Evolutionary conservation across 805 yeast genomes (phyloP), one percentile per base, ranked within the genome.

Genomic region (Metschnikowia cerradonensis): DNA sequence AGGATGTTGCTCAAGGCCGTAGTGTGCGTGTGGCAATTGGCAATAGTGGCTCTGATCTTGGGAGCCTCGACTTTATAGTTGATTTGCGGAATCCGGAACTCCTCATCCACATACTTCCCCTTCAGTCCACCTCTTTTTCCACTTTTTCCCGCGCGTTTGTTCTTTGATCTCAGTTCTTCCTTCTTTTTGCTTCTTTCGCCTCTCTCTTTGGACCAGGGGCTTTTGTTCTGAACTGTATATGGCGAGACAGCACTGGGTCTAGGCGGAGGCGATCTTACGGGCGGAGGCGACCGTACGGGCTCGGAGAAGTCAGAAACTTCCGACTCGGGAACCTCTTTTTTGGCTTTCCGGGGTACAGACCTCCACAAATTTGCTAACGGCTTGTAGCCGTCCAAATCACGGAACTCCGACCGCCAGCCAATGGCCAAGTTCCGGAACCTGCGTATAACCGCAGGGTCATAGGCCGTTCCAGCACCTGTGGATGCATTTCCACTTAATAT

Each of bases 1-100:
- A 74, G 62, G 14, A 57, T 49, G 63, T 91, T 90, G 42, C 72
- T 70, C 57, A 94, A 73, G 17, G 84, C 80, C 1, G 90, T 84
- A 5, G 96, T 80, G 8, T 84, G 79, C 4, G 89, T 80, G 50
- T 88, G 81, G 17, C 96, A 83, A 51, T 88, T 86, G 1, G 96
- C 88, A 45, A 91, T 79, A 5, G 84, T 68, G 26, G 76, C 68
- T 51, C 82, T 74, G 53, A 92, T 86, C 63, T 77, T 82, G 17
- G 96, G 91, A 1, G 83, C 81, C 60, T 88, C 96, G 53, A 82
- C 80, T 46, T 72, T 75, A 56, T 88, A 71, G 64, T 88, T 79
- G 57, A 88, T 83, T 55, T 75, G 79, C 2, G 94, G 92, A 43
- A 86, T 85, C 53, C 76, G 71, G 64, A 71, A 86, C 61, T 78